Percentiles rank a stretch among this genome's conserved stretches.
These are phyloP conservation scores for Fragaria iinumae DNA, from an alignment of 306 rosid species.

Conservation along the genomic window DNA sequence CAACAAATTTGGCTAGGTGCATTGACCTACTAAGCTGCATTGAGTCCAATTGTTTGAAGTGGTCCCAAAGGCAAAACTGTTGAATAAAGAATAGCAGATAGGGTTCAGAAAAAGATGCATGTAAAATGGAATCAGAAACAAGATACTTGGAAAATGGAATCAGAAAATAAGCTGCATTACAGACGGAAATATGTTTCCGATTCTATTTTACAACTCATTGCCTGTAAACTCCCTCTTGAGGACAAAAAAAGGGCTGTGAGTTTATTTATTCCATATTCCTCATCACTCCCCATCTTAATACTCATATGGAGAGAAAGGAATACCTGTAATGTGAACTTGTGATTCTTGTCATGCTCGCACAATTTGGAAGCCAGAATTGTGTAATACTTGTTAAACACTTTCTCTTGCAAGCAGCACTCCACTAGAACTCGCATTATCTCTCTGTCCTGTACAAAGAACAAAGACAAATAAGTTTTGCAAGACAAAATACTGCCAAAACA, in stretches of 20 bases:
- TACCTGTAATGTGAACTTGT: slow-evolving; percentile 94
- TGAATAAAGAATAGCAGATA: slow-evolving; percentile 7
- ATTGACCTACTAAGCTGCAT: slow-evolving; percentile 68
- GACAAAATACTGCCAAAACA: slow-evolving; percentile 3
- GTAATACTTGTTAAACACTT: slow-evolving; percentile 84
- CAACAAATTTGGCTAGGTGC: slow-evolving; percentile 82
- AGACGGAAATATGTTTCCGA: background rate
- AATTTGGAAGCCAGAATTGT: slow-evolving; percentile 77
- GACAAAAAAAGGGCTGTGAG: background rate
- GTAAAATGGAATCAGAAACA: background rate
- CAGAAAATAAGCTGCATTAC: background rate
- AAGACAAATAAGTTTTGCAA: slow-evolving; percentile 4
- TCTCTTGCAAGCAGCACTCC: slow-evolving; percentile 93
- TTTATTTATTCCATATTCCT: background rate
- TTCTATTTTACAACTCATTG: background rate
- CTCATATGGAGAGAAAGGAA: slow-evolving; percentile 8
- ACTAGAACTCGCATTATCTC: slow-evolving; percentile 89
- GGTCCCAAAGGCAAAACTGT: slow-evolving; percentile 94
- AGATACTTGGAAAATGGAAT: too few relatives aligned
- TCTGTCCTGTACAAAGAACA: slow-evolving; percentile 57
- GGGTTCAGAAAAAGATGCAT: background rate
- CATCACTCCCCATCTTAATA: slow-evolving; percentile 13
- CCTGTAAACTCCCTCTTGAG: background rate
- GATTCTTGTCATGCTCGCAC: slow-evolving; percentile 92
- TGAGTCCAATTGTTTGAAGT: slow-evolving; percentile 75